Percentiles rank a stretch among this genome's conserved stretches.
phyloP scores from a whole-genome alignment of 768 basidiomycete species.

The Boletellus sp. region DNA sequence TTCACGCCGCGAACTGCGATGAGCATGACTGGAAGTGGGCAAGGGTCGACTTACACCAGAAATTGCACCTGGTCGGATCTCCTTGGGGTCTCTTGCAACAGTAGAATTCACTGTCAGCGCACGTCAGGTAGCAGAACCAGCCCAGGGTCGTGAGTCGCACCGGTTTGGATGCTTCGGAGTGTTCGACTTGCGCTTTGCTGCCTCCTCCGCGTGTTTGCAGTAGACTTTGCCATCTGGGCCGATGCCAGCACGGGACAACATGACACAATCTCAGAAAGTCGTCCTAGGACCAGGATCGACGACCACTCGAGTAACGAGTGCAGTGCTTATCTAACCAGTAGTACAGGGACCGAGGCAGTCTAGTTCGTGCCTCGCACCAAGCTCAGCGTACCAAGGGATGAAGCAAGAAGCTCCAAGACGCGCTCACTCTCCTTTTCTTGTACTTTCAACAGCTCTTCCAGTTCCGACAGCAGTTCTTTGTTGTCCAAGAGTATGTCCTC shows the following conservation, averaged over 20 bases:
- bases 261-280: neutral
- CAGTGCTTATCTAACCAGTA: slow-evolving; percentile 23
- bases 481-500: slow-evolving; percentile 76
- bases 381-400: slow-evolving; percentile 68
- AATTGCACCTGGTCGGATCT: slow-evolving; percentile 24
- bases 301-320: neutral
- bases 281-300: neutral
- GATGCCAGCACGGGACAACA: slow-evolving; percentile 15
- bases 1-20: neutral
- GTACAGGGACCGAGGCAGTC: neutral
- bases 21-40: neutral
- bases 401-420: slow-evolving; percentile 69
- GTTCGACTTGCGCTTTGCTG: slow-evolving; percentile 31
- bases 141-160: slow-evolving; percentile 26
- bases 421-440: slow-evolving; percentile 78
- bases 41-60: slow-evolving; percentile 35
- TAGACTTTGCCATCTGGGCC: slow-evolving; percentile 33
- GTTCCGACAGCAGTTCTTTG: slow-evolving; percentile 51
- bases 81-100: slow-evolving; percentile 30
- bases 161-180: slow-evolving; percentile 35
- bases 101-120: slow-evolving; percentile 36
- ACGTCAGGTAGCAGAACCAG: slow-evolving; percentile 4
- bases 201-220: slow-evolving; percentile 37
- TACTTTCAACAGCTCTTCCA: slow-evolving; percentile 58
- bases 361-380: slow-evolving; percentile 71